Conservation (phyloP, 140 eudicot species). For the Ambrosia hybrid region DNA sequence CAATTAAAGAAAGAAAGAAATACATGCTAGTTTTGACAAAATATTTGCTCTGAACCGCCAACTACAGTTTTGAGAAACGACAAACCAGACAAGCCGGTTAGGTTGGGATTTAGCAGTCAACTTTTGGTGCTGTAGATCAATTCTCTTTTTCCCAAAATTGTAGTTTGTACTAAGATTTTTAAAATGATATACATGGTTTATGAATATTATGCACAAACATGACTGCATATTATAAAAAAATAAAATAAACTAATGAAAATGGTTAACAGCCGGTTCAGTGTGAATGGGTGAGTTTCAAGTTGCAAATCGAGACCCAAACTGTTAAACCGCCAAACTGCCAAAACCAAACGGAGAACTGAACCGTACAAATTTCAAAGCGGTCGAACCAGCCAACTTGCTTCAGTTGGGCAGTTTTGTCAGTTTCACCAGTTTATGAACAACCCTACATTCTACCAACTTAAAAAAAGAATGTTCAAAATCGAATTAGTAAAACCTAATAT, state of each 20-base stretch:
- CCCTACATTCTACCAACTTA: not conserved
- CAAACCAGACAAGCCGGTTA: not conserved
- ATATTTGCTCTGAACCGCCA: no score
- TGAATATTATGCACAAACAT: not conserved
- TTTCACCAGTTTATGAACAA: not conserved
- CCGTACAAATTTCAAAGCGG: no score
- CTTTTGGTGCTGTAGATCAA: not conserved
- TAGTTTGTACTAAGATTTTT: not conserved
- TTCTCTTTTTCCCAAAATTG: not conserved
- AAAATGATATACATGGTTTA: not conserved
- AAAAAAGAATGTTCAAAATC: not conserved
- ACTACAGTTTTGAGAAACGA: no score
- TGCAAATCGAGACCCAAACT: no score
- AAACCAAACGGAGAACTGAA: no score
- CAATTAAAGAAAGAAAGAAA: not conserved
- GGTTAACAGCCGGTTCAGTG: no score
- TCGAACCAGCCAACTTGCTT: not conserved
- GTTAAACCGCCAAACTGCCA: no score
- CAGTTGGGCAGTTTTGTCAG: not conserved
- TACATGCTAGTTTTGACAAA: not conserved
- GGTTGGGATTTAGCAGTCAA: not conserved
- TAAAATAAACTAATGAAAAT: no score
- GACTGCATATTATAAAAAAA: not conserved
- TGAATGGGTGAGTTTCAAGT: no score
- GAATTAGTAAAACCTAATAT: conserved; percentile 56